Evolutionary conservation across 352 stramenopile species (phyloP).

Genomic region (Blastocystis sp.): DNA sequence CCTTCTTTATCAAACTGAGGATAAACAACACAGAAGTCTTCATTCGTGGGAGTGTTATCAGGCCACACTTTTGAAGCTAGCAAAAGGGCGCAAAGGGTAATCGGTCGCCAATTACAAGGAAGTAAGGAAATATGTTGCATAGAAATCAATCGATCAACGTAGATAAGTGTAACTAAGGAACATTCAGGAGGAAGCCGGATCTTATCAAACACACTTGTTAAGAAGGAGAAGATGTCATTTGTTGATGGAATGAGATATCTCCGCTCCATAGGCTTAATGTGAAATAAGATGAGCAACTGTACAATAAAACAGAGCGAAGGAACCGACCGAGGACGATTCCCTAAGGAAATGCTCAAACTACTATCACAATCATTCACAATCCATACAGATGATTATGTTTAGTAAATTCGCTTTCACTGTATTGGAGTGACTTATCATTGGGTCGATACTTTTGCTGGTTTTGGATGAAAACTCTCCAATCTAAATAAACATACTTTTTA

Average conservation of each 20-base stretch:
- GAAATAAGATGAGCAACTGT: not conserved
- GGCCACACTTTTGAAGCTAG: conserved; percentile 97
- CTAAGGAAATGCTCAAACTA: not conserved
- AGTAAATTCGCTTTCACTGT: conserved; percentile 26
- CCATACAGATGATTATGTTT: conserved; percentile 33
- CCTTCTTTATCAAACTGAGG: conserved; percentile 92
- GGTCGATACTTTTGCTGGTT: not conserved
- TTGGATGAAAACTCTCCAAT: conserved; percentile 6
- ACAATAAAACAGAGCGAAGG: conserved; percentile 32
- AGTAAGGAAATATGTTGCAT: conserved; percentile 89
- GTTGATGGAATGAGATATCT: conserved; percentile 74
- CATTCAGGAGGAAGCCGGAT: conserved; percentile 85
- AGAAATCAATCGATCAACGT: conserved; percentile 97
- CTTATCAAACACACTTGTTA: conserved; percentile 90
- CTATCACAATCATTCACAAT: not conserved
- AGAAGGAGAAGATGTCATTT: conserved; percentile 86
- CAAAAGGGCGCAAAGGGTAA: conserved; percentile 92
- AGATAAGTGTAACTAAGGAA: conserved; percentile 95
- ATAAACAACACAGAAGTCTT: conserved; percentile 95
- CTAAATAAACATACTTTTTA: conserved; percentile 36
- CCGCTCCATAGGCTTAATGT: not conserved
- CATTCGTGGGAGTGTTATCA: conserved; percentile 95
- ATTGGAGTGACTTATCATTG: conserved; percentile 17
- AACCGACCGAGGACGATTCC: conserved; percentile 21
- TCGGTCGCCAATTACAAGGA: conserved; percentile 90